Conservation (phyloP, 257 asterid genomes). For the Plectranthus barbatus region DNA sequence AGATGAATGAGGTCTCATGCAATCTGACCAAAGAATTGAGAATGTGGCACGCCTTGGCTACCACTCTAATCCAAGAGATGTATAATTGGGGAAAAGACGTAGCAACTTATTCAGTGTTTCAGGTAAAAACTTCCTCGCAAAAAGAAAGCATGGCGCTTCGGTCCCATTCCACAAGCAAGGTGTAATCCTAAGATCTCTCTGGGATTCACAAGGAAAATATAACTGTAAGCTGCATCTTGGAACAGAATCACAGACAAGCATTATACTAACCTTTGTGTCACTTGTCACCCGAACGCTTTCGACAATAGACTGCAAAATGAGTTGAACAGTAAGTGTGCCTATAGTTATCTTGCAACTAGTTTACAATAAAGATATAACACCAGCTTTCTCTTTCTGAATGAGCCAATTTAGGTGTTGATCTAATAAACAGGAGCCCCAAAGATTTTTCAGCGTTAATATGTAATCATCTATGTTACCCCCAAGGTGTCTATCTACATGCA, state of each 20-base stretch:
- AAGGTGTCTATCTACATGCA: not conserved
- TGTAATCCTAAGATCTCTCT: constrained; percentile 47
- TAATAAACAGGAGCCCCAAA: not conserved
- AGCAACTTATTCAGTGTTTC: constrained; percentile 67
- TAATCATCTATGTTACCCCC: not conserved
- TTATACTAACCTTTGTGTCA: constrained; percentile 44
- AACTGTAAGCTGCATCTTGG: not conserved
- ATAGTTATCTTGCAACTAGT: not conserved
- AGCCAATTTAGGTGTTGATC: not conserved
- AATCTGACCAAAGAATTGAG: constrained; percentile 46
- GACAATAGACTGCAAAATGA: constrained; percentile 15
- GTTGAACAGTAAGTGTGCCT: constrained; percentile 2
- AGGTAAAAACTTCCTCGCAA: constrained; percentile 85
- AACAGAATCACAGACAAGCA: constrained; percentile 14
- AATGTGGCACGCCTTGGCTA: not conserved
- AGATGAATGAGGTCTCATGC: constrained; percentile 26
- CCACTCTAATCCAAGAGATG: constrained; percentile 41
- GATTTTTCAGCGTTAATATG: not conserved
- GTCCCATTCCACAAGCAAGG: constrained; percentile 92
- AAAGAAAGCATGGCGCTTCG: constrained; percentile 65
- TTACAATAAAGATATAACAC: not conserved
- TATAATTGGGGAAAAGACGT: constrained; percentile 63
- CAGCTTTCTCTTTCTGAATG: not conserved
- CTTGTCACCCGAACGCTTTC: constrained; percentile 58
- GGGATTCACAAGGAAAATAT: constrained; percentile 16